These are phyloP conservation scores for Dothiorella sarmentorum DNA, from an alignment of 2,329 filamentous ascomycete genomes.

Conservation along the genomic window DNA sequence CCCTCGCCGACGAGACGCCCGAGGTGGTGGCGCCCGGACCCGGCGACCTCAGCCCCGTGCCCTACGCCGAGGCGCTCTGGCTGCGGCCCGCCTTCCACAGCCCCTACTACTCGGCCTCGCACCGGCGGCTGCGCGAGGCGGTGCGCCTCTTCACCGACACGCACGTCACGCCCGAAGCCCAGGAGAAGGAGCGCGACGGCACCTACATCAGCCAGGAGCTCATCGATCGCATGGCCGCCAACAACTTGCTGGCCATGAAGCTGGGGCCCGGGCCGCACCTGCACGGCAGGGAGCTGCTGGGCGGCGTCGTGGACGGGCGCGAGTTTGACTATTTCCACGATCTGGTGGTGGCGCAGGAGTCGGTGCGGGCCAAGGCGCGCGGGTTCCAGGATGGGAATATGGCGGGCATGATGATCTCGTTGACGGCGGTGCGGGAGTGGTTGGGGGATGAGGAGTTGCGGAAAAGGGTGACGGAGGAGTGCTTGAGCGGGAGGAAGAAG, in stretches of 20 bases:
- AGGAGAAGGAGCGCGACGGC: conserved; percentile 71
- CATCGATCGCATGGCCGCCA: conserved; percentile 73
- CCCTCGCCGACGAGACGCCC: conserved; percentile 68
- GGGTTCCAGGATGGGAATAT: conserved; percentile 75
- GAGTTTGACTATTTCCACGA: conserved; percentile 89
- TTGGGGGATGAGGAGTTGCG: conserved; percentile 65
- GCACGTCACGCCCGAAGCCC: conserved; percentile 69
- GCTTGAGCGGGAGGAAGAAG: conserved; percentile 78
- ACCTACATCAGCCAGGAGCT: conserved; percentile 66
- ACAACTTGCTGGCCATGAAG: conserved; percentile 75
- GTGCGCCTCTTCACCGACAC: conserved; percentile 70
- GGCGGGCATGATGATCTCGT: conserved; percentile 78
- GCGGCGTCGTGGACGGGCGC: conserved; percentile 64
- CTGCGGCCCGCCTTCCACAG: conserved; percentile 71
- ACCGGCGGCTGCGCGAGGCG: conserved; percentile 64
- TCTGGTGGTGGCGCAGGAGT: conserved; percentile 70
- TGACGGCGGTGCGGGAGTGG: conserved; percentile 78
- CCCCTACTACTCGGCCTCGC: conserved; percentile 77
- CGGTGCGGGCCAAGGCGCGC: conserved; percentile 65
- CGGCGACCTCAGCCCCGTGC: conserved; percentile 72
- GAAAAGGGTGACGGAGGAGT: conserved; percentile 65
- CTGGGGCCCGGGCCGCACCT: conserved; percentile 80
- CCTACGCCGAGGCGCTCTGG: conserved; percentile 85
- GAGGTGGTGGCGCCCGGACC: conserved; percentile 66
- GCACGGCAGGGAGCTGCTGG: conserved; percentile 65